A percentile compares a stretch with the other conserved stretches of the same genome.
These are phyloP conservation scores for Moelleriella libera DNA, from an alignment of 2,329 filamentous ascomycete genomes.

Conservation along the genomic window DNA sequence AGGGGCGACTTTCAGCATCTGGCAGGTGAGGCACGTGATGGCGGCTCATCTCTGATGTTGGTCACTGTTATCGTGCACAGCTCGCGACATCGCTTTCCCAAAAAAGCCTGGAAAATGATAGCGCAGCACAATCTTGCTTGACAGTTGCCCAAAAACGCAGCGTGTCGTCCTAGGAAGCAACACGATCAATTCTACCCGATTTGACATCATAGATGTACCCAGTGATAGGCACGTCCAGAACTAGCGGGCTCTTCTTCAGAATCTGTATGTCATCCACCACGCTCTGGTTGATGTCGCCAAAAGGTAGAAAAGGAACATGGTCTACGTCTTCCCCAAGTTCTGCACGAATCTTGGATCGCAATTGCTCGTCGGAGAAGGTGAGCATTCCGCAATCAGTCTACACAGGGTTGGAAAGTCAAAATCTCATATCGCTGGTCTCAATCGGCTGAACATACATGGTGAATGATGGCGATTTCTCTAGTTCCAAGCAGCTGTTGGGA, in stretches of 20 bases:
- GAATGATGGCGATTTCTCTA: conserved; percentile 58
- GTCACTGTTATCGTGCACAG: too few species aligned
- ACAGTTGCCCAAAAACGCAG: too few species aligned
- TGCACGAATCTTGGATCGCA: conserved; percentile 38
- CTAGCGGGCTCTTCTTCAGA: conserved; percentile 42
- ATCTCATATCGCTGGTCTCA: too few species aligned
- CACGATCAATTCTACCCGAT: conserved; percentile 40
- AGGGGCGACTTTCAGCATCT: too few species aligned
- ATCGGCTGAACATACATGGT: conserved; percentile 31
- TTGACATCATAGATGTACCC: conserved; percentile 72
- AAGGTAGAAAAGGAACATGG: conserved; percentile 50
- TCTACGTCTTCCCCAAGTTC: conserved; percentile 40
- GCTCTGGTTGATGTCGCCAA: conserved; percentile 47
- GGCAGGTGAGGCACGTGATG: too few species aligned
- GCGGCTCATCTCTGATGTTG: too few species aligned
- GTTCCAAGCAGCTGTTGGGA: conserved; percentile 70
- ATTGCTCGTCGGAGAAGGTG: conserved; percentile 47
- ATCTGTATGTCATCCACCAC: conserved; percentile 53
- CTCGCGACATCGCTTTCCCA: too few species aligned
- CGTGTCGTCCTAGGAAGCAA: conserved; percentile 3
- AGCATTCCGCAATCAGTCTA: conserved; percentile 44
- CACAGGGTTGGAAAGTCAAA: background rate
- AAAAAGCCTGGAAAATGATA: too few species aligned
- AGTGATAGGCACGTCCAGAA: conserved; percentile 48
- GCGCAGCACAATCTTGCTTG: too few species aligned